Conservation (phyloP, 192 early-diverging fungal species). For the Coemansia sp. region DNA sequence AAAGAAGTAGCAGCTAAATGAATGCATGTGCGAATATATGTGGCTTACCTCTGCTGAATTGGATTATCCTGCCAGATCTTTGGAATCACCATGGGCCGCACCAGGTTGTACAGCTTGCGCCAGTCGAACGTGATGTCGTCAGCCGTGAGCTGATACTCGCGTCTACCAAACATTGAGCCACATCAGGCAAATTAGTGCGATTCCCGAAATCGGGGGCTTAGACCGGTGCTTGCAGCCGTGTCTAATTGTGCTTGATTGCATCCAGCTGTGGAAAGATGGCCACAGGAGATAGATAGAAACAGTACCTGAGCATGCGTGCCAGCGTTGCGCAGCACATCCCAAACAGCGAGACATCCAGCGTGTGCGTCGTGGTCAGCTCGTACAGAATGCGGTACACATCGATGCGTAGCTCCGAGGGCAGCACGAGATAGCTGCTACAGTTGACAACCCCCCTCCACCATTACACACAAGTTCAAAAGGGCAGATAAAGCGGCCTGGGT, state of each 20-base stretch:
- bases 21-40: no score
- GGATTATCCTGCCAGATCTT: constrained; percentile 65
- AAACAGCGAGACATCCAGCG: constrained; percentile 68
- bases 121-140: constrained; percentile 71
- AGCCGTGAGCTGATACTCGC: constrained; percentile 51
- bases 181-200: neutral
- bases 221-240: neutral
- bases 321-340: constrained; percentile 59
- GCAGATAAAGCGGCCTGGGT: no score
- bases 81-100: constrained; percentile 58
- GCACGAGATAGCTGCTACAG: constrained; percentile 42
- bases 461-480: neutral
- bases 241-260: neutral
- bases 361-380: constrained; percentile 61
- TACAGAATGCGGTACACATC: constrained; percentile 55
- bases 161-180: constrained; percentile 37
- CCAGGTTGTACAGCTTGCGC: constrained; percentile 69
- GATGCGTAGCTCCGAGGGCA: constrained; percentile 26
- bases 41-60: constrained; percentile 48
- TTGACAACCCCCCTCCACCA: neutral
- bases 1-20: no score
- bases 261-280: no score
- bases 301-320: constrained; percentile 66
- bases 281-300: no score
- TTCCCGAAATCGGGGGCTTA: neutral